These are phyloP conservation scores for Metschnikowia colocasiae DNA, from an alignment of 805 yeast genomes.

Conservation along the genomic window DNA sequence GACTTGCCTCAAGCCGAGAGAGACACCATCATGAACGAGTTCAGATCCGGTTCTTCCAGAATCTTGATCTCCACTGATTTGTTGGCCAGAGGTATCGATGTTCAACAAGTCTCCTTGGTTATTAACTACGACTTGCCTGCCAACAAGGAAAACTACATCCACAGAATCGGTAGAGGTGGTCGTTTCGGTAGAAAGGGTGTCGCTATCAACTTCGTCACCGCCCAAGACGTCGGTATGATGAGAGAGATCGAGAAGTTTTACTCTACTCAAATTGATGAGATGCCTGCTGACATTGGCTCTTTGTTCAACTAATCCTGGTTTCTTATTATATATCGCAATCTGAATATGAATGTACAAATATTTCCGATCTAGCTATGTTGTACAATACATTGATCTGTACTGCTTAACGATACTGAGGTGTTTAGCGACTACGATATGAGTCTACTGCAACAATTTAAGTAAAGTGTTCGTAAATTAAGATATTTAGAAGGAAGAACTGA, in stretches of 20 bases:
- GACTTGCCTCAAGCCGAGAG: constrained; percentile 94
- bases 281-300: constrained; percentile 74
- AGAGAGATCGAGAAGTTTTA: constrained; percentile 88
- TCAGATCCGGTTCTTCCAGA: constrained; percentile 90
- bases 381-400: neutral
- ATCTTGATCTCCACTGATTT: constrained; percentile 91
- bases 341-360: constrained; percentile 4
- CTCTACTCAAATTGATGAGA: constrained; percentile 84
- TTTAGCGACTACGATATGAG: too few species aligned
- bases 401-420: too few species aligned
- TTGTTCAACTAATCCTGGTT: constrained; percentile 36
- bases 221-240: constrained; percentile 67
- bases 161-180: constrained; percentile 97
- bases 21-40: constrained; percentile 92
- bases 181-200: constrained; percentile 99
- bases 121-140: constrained; percentile 91
- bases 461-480: too few species aligned
- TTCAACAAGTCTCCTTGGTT: constrained; percentile 93
- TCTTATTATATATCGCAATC: neutral
- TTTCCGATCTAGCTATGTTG: neutral
- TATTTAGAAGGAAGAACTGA: constrained; percentile 1
- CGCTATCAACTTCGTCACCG: constrained; percentile 90
- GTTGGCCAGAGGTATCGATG: constrained; percentile 75
- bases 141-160: constrained; percentile 90
- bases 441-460: too few species aligned